Base-by-base conservation (phyloP, 1,284 basidiomycete genomes). In the Neotropicomus parvogracilis region DNA sequence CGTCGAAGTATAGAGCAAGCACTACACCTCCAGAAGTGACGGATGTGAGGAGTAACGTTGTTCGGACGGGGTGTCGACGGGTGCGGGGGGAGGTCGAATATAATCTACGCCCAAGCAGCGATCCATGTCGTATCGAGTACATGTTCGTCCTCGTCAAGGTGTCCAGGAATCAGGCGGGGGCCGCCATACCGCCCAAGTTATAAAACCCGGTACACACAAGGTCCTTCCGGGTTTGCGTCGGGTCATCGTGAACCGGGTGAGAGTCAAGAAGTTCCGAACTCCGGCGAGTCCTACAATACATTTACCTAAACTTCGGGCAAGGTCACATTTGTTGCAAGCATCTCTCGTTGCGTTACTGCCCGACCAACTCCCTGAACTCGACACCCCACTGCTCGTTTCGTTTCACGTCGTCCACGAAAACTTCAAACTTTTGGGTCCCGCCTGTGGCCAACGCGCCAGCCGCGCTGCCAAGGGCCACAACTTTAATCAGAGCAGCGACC, bases 401-500 rank as follows among this genome's bases (percentile, higher is more conserved):
- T 69, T 75, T 82, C 50, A 85, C 67, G 26, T 81, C 79, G 20
- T 85, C 83, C 39, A 91, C 85, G 56, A 91, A 84, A 9, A 70
- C 68, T 57, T 93, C 88, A 64, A 94, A 93, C 52, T 76, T 78
- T 31, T 66, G 61, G 1, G 55, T 54, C 34, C 64, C 64, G 4
- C 60, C 62, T 17, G 61, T 65, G n/a, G 44, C 34, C 8, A 82
- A 81, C 31, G 81, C 81, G 21, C 80, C 77, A 2, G 82, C 81
- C 17, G 74, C 73, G 41, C 73, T 70, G 11, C 74, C 72, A 12
- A 78, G 67, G 13, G 76, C 75, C 24, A 67, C 64, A 38, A 86
- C 78, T 68, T 83, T 88, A 68, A 84, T 86, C 48, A 97, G 73
- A n/a, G 91, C 91, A 19, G 85, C 86, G 34, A 92, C 80, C 5